phyloP scores from a whole-genome alignment of 371 early-diverging fungal genomes.

The Saksenaea oblongispora region DNA sequence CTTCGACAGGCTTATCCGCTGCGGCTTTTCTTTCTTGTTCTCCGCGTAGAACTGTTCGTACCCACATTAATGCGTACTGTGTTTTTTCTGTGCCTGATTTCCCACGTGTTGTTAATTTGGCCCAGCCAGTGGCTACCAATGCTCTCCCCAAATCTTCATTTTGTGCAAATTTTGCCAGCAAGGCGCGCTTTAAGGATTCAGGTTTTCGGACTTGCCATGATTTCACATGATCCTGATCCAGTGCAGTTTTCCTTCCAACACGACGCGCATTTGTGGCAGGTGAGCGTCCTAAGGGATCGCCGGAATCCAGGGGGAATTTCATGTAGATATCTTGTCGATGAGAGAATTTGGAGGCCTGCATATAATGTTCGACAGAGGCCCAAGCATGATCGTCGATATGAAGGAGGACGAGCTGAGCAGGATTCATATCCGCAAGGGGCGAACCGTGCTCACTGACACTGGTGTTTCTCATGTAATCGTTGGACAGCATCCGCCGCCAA shows the following conservation, averaged over 20 bases:
- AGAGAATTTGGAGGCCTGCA: constrained; percentile 23
- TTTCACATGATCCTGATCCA: constrained; percentile 16
- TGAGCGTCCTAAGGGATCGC: constrained; percentile 12
- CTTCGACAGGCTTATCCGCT: constrained; percentile 4
- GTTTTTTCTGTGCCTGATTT: neutral
- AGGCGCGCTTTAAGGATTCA: constrained; percentile 20
- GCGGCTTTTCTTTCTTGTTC: constrained; percentile 14
- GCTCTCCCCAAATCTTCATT: constrained; percentile 32
- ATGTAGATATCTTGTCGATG: constrained; percentile 15
- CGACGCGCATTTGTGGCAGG: constrained; percentile 15
- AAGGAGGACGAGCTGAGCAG: constrained; percentile 25
- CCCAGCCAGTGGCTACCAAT: constrained; percentile 31
- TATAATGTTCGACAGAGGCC: constrained; percentile 35
- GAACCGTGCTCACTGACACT: constrained; percentile 6
- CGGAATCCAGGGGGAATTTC: constrained; percentile 21
- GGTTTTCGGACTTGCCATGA: constrained; percentile 18
- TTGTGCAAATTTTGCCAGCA: constrained; percentile 33
- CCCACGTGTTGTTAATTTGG: constrained; percentile 23
- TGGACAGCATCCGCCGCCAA: constrained; percentile 33
- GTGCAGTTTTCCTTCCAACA: neutral
- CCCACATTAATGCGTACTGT: constrained; percentile 29
- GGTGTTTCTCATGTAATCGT: constrained; percentile 35
- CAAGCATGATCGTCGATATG: constrained; percentile 37
- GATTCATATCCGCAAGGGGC: constrained; percentile 6
- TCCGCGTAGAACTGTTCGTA: constrained; percentile 25